phyloP scores from a whole-genome alignment of 768 basidiomycete genomes.

The Baorangia bicolor region DNA sequence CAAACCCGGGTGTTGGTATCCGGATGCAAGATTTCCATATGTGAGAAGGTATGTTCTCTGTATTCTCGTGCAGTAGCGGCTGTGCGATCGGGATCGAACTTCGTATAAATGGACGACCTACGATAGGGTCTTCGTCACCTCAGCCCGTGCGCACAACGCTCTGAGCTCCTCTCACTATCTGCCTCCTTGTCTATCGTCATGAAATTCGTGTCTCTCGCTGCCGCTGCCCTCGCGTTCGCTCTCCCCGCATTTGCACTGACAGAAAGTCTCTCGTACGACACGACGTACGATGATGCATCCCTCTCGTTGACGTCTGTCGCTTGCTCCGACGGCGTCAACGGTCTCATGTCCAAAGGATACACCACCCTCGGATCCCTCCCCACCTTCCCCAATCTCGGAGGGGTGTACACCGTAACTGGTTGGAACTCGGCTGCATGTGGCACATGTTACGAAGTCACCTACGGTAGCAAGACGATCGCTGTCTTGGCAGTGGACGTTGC shows the following conservation, averaged over 20 bases:
- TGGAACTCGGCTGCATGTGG: conserved; percentile 34
- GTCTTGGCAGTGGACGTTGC: conserved; percentile 32
- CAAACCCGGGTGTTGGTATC: not conserved
- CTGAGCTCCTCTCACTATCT: not conserved
- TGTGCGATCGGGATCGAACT: not conserved
- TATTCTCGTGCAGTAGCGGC: not conserved
- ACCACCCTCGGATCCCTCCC: conserved; percentile 35
- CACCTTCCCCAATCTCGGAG: conserved; percentile 33
- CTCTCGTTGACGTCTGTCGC: conserved; percentile 22
- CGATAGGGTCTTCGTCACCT: not conserved
- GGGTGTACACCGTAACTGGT: conserved; percentile 30
- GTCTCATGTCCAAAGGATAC: conserved; percentile 32
- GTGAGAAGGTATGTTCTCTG: not conserved
- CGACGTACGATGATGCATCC: conserved; percentile 27
- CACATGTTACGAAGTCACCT: conserved; percentile 34
- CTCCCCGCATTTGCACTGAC: conserved; percentile 18
- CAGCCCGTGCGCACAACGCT: not conserved
- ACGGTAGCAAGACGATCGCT: conserved; percentile 15
- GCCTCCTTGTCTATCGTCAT: conserved; percentile 7
- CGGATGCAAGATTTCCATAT: not conserved
- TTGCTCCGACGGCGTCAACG: conserved; percentile 35
- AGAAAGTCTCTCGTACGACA: conserved; percentile 31
- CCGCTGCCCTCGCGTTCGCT: conserved; percentile 10
- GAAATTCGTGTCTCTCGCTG: conserved; percentile 23
- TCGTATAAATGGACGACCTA: conserved; percentile 17